These are phyloP conservation scores for Barbatosphaeria neglecta DNA, from an alignment of 495 filamentous ascomycete species.

Conservation along the genomic window DNA sequence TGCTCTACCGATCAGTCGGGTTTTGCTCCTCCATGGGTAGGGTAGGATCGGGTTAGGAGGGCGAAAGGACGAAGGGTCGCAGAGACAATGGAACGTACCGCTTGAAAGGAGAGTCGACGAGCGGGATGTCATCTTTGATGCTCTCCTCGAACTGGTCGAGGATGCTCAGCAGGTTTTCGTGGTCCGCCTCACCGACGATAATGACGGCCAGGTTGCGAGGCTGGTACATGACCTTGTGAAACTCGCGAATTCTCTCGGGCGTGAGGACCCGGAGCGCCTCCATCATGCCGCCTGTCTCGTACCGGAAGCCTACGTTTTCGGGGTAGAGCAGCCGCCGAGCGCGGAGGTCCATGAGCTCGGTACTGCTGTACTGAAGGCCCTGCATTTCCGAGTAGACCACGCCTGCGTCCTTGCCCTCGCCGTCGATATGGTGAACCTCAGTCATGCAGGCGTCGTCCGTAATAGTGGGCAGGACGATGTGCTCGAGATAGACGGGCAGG, in stretches of 20 bases:
- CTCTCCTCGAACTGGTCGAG: constrained; percentile 81
- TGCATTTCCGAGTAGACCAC: constrained; percentile 99
- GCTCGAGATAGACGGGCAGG: constrained; percentile 89
- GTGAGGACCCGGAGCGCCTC: constrained; percentile 75
- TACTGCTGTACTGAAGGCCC: constrained; percentile 71
- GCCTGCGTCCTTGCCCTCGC: constrained; percentile 84
- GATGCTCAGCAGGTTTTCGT: constrained; percentile 63
- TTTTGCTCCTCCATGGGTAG: background rate
- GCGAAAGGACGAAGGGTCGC: background rate
- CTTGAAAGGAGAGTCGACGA: constrained; percentile 62
- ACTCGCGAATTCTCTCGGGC: constrained; percentile 77
- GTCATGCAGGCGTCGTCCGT: constrained; percentile 90
- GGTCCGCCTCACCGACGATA: constrained; percentile 80
- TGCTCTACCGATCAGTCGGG: constrained; percentile 5
- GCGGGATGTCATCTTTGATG: constrained; percentile 70
- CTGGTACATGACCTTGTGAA: constrained; percentile 96
- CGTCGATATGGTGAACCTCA: constrained; percentile 93
- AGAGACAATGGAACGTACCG: constrained; percentile 20
- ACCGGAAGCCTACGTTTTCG: constrained; percentile 80
- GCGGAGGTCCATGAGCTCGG: constrained; percentile 73
- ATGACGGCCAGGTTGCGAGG: constrained; percentile 89
- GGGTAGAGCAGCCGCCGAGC: constrained; percentile 75
- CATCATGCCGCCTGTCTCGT: constrained; percentile 97
- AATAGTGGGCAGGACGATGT: constrained; percentile 80
- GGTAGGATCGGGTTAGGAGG: too few relatives aligned